These are phyloP conservation scores for Macroventuria anomochaeta DNA, from an alignment of 2,329 filamentous ascomycete species.

Conservation along the genomic window DNA sequence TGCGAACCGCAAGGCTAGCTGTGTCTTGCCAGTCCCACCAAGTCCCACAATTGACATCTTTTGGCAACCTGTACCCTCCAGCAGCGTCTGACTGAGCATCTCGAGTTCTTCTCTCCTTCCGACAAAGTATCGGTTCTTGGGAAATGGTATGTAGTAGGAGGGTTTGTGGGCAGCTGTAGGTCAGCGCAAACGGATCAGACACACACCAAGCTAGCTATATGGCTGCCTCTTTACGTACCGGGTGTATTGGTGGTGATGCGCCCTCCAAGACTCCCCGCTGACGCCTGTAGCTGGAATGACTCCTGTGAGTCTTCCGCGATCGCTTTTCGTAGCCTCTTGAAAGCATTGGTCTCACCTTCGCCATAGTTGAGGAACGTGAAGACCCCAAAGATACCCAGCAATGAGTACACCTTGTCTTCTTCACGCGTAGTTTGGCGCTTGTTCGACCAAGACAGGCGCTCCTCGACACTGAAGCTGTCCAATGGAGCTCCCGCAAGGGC, in stretches of 20 bases:
- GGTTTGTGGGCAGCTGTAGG: slow-evolving; percentile 4
- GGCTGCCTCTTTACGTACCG: too few species aligned
- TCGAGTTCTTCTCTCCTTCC: slow-evolving; percentile 32
- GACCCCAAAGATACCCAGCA: neutral
- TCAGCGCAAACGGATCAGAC: too few species aligned
- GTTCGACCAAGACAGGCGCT: neutral
- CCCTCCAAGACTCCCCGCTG: too few species aligned
- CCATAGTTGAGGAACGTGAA: neutral
- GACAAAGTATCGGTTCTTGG: slow-evolving; percentile 33
- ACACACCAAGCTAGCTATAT: too few species aligned
- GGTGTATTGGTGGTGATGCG: too few species aligned
- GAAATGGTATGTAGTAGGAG: slow-evolving; percentile 30
- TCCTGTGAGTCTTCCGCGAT: too few species aligned
- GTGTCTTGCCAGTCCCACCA: slow-evolving; percentile 42
- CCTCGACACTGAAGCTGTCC: neutral
- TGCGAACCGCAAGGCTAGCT: slow-evolving; percentile 38
- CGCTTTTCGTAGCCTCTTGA: neutral
- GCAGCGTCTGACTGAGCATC: slow-evolving; percentile 29
- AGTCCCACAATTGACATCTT: slow-evolving; percentile 38
- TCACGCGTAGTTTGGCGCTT: neutral
- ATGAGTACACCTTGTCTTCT: neutral
- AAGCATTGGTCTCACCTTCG: neutral
- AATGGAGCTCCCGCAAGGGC: neutral
- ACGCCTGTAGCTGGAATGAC: too few species aligned
- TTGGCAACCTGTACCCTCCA: slow-evolving; percentile 28